Evolutionary conservation across 352 stramenopile species (phyloP).

Genomic region (Pythium aquatile): DNA sequence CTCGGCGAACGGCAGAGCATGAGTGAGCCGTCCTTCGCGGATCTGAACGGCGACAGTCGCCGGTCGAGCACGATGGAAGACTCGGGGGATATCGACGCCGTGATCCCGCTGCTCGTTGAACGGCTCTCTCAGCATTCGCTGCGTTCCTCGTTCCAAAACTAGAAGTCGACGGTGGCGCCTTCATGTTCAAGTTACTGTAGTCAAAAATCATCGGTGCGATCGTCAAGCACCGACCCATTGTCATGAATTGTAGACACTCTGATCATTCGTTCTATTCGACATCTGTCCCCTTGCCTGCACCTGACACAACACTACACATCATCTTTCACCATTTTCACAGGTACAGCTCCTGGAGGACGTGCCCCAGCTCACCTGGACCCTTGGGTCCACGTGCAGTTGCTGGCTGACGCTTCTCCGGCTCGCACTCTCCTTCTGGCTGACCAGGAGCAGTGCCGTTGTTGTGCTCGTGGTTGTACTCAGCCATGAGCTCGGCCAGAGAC

Average conservation of each 20-base stretch:
- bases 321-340: constrained; percentile 7
- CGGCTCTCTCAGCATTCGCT: constrained; percentile 33
- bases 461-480: constrained; percentile 42
- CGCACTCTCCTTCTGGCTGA: constrained; percentile 23
- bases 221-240: not conserved
- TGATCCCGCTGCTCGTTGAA: constrained; percentile 32
- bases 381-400: not conserved
- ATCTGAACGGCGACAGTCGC: constrained; percentile 4
- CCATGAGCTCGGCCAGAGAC: constrained; percentile 62
- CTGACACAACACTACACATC: not conserved
- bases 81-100: constrained; percentile 25
- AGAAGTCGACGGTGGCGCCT: not conserved
- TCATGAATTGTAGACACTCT: not conserved
- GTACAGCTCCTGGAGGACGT: constrained; percentile 30
- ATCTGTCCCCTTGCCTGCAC: not conserved
- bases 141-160: constrained; percentile 20
- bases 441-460: not conserved
- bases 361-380: constrained; percentile 6
- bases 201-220: constrained; percentile 6
- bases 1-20: constrained; percentile 8
- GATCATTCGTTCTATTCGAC: not conserved
- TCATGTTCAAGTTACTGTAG: not conserved
- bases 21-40: constrained; percentile 4
- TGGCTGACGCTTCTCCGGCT: constrained; percentile 10
- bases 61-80: constrained; percentile 19